These are phyloP conservation scores for Pseudopyricularia cyperi DNA, from an alignment of 2,329 filamentous ascomycete genomes.

Conservation along the genomic window DNA sequence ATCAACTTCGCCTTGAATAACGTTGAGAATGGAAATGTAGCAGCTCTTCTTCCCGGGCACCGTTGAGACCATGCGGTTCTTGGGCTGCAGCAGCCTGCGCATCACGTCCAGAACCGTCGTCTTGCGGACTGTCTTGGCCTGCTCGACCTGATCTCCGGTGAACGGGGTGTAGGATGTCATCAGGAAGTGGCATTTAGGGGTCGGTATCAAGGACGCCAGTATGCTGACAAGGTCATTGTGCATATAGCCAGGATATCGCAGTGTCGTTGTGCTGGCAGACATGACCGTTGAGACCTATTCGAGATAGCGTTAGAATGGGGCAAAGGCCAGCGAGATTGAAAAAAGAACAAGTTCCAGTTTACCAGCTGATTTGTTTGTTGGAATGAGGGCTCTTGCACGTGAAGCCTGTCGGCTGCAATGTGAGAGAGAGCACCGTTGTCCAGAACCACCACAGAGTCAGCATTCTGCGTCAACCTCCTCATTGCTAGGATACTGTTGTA, in stretches of 20 bases:
- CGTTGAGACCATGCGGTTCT: conserved; percentile 98
- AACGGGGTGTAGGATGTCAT: conserved; percentile 99
- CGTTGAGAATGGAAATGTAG: conserved; percentile 97
- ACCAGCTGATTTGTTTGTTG: conserved; percentile 95
- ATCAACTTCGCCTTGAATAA: conserved; percentile 97
- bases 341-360: conserved; percentile 10
- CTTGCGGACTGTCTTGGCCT: conserved; percentile 94
- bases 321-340: no score
- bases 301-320: not conserved
- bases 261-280: conserved; percentile 92
- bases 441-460: conserved; percentile 91
- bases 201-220: conserved; percentile 88
- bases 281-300: conserved; percentile 79
- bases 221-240: conserved; percentile 98
- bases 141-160: conserved; percentile 88
- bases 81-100: conserved; percentile 86
- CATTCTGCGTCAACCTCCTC: conserved; percentile 84
- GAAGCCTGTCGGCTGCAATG: conserved; percentile 86
- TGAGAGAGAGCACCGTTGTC: conserved; percentile 90
- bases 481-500: conserved; percentile 95
- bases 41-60: conserved; percentile 93
- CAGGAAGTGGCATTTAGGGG: conserved; percentile 91
- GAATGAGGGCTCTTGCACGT: conserved; percentile 91
- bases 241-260: conserved; percentile 98
- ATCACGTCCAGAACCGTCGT: conserved; percentile 97